phyloP scores from a whole-genome alignment of 2,329 filamentous ascomycete genomes.

The Ophiostoma pallidulum region DNA sequence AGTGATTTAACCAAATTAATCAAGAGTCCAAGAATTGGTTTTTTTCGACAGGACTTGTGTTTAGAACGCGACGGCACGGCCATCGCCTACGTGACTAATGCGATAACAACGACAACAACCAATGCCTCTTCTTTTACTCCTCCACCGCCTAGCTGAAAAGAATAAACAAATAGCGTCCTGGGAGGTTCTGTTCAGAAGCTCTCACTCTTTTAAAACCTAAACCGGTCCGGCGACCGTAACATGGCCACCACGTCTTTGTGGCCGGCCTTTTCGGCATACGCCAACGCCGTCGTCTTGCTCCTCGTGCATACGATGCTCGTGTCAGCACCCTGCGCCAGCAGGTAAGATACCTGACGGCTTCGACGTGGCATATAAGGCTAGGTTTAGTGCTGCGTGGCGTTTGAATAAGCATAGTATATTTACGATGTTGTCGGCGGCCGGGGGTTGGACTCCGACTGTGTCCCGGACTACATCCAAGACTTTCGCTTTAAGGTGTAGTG shows the following conservation, averaged over 20 bases:
- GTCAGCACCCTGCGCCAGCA: conserved; percentile 5
- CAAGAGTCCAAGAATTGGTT: too few relatives aligned
- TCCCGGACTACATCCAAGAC: neutral
- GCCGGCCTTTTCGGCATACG: conserved; percentile 2
- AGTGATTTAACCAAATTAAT: too few relatives aligned
- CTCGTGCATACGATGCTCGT: neutral
- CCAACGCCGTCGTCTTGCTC: conserved; percentile 2
- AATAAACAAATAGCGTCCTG: neutral
- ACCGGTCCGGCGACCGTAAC: conserved; percentile 25
- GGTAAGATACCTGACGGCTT: neutral
- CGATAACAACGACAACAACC: too few relatives aligned
- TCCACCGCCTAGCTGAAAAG: neutral
- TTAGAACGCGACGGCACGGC: too few relatives aligned
- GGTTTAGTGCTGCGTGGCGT: conserved; percentile 4
- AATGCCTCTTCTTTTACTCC: too few relatives aligned
- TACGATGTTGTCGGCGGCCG: conserved; percentile 24
- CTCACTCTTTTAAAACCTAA: neutral
- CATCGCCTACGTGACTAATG: too few relatives aligned
- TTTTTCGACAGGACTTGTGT: too few relatives aligned
- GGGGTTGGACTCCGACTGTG: neutral
- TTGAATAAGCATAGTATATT: neutral
- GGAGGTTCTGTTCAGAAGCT: too few relatives aligned
- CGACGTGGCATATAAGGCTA: conserved; percentile 3
- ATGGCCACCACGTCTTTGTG: neutral
- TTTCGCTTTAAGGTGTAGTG: neutral